Evolutionary conservation across 192 early-diverging fungal genomes (phyloP), one percentile per base, ranked within the genome.

Genomic region (Rhizophagus prolifer): DNA sequence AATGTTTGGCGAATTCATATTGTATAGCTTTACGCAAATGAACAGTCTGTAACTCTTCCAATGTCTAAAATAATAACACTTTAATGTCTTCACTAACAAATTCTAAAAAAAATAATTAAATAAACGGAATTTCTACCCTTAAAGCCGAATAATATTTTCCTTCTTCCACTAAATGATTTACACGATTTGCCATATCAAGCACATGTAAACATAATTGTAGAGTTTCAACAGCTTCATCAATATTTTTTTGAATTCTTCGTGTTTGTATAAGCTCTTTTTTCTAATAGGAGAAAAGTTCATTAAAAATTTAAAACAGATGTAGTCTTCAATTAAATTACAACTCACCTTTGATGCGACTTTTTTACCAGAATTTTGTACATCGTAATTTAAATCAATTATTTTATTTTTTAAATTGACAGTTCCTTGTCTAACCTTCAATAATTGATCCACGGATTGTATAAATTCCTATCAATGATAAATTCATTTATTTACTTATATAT

Each of bases 81-180:
- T 64, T 9, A 47, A 54, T 54, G 16, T 19, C 31, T 19, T 50
- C 16, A 1, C 16, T 54, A 54, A 21, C 16, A 54, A 54, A 21
- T 14, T 21, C 0, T 54, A 21, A 46, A 58, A 38, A 28, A 74
- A 54, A 4, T 4, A 34, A 13, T 63, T 26, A 30, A 30, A 58
- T 19, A 31, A 72, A 38, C 36, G 7, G 36, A 46, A 23, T 62
- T 36, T 12, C 21, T 85, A 95, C 94, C 79, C 91, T 85, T n/a
- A 99, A 87, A 5, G 96, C 94, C 9, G 93, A 90, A 81, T 96
- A 97, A 81, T 97, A 97, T 85, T 96, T 95, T 75, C 87, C 87
- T 25, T 88, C 85, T 41, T 89, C 90, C 25, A 98, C 89, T 76
- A 94, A 90, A 54, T 87, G 83, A 77, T 93, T 91, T 63, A 97